phyloP scores from a whole-genome alignment of 129 eudicot species.

The Kitagawia praeruptora region DNA sequence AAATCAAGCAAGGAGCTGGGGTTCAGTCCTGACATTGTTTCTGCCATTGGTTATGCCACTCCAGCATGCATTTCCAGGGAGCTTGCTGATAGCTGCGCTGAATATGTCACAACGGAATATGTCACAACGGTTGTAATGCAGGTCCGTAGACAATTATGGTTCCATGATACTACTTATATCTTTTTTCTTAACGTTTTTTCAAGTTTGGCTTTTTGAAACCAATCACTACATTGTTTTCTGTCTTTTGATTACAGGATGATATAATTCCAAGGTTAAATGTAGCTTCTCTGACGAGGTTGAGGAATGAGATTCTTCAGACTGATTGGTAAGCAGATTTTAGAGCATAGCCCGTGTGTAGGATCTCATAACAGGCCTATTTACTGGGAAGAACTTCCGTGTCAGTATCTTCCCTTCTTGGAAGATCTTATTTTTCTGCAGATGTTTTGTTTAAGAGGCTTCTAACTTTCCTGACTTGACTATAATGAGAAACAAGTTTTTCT shows the following conservation, averaged over 20 bases:
- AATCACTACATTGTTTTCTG: background rate
- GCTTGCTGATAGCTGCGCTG: slow-evolving; percentile 63
- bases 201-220: background rate
- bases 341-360: background rate
- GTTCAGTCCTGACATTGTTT: slow-evolving; percentile 68
- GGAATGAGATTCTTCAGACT: slow-evolving; percentile 91
- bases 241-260: slow-evolving; percentile 57
- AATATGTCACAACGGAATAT: slow-evolving; percentile 63
- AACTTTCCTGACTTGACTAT: background rate
- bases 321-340: slow-evolving; percentile 55
- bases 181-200: background rate
- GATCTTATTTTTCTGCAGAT: background rate
- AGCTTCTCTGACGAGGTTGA: slow-evolving; percentile 68
- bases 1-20: slow-evolving; percentile 71
- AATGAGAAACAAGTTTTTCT: background rate
- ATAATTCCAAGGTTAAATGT: slow-evolving; percentile 84
- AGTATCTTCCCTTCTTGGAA: background rate
- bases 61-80: slow-evolving; percentile 90
- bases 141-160: slow-evolving; percentile 25
- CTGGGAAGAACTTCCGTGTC: background rate
- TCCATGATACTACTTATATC: background rate
- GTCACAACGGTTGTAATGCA: slow-evolving; percentile 91
- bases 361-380: background rate
- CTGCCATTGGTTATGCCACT: slow-evolving; percentile 76
- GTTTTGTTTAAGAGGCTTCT: background rate